Base-by-base conservation (phyloP, 202 grass and related monocot genomes). In the Brachypodium distachyon region DNA sequence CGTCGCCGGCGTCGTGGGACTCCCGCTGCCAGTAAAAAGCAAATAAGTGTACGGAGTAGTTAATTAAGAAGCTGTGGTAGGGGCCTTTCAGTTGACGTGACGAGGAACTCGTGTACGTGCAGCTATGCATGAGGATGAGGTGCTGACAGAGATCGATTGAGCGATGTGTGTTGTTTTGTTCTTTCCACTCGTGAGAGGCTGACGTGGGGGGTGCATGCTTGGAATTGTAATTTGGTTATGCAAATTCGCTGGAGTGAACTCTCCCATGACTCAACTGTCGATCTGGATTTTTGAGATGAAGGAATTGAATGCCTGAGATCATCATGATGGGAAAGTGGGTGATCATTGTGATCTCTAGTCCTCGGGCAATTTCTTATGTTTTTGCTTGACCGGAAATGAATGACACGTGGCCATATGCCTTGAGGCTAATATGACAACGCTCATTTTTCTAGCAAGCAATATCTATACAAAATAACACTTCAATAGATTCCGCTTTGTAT, bases 1-100 rank as follows among this genome's bases (percentile, higher is more conserved):
- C 81, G 7, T 88, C 86, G 31, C 86, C 86, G 38, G 55, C 48
- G 54, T 84, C 81, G 8, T 84, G 21, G 47, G 54, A 84, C 40
- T 77, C 81, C 21, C 62, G 47, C 44, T 71, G n/a, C n/a, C n/a
- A n/a, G n/a, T n/a, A n/a, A n/a, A n/a, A n/a, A n/a, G n/a, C n/a
- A n/a, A n/a, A n/a, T n/a, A n/a, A n/a, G n/a, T n/a, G n/a, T n/a
- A n/a, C n/a, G n/a, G n/a, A 51, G 65, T 88, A 81, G 73, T 23
- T n/a, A 26, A n/a, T n/a, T n/a, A n/a, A n/a, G n/a, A n/a, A 31
- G 36, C 26, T 14, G 4, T 67, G 9, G n/a, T 71, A 81, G 46
- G 42, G 8, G 55, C 22, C n/a, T n/a, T n/a, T n/a, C n/a, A n/a
- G n/a, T 38, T 41, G 52, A 52, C 6, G 60, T 12, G 68, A 47